Base-by-base conservation (phyloP, 2,329 filamentous ascomycete genomes). In the Talaromyces atroroseus region DNA sequence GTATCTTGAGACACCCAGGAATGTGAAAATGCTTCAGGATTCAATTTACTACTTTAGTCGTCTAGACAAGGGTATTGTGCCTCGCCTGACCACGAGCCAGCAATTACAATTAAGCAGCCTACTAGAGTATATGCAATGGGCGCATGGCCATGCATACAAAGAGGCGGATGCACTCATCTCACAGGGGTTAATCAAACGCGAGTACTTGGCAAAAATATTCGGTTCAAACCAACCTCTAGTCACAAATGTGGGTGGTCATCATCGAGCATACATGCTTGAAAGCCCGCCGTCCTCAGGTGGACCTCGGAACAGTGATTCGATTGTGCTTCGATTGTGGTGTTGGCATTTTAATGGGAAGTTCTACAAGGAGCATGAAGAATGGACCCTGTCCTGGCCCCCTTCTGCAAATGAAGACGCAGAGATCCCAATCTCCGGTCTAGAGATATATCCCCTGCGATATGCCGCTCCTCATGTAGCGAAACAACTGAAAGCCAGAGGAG, bases 11-110 rank as follows among this genome's bases (percentile, higher is more conserved):
- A 20, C 20, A 34, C 18, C 47, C 47, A 16, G 3, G 6, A 36
- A 49, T 26, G 14, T 49, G 47, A 23, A 3, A 2, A 49, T 49
- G n/a, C 47, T 49, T 7, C 47, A 49, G 6, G 34, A 49, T 7
- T 49, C 47, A 5, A 49, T 49, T 32, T 49, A 49, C 47, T 49
- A 49, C 12, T 49, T 21, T 10, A 49, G 47, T n/a, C 47, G 16
- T 23, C 7, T 36, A 18, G 32, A 36, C 7, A 14, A 49, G 3
- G 12, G 10, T 8, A 36, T 12, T 23, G 20, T 36, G 14, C 5
- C 10, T 16, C 3, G 6, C 34, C 47, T 36, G 14, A 18, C 5
- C 14, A n/a, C 47, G 1, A 34, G 20, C 29, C 26, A 36, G 16
- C 11, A 32, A 8, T 20, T 16, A n/a, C 47, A 49, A 12, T n/a